Base-by-base conservation (phyloP, 2,329 filamentous ascomycete genomes). In the Botrytis deweyae region DNA sequence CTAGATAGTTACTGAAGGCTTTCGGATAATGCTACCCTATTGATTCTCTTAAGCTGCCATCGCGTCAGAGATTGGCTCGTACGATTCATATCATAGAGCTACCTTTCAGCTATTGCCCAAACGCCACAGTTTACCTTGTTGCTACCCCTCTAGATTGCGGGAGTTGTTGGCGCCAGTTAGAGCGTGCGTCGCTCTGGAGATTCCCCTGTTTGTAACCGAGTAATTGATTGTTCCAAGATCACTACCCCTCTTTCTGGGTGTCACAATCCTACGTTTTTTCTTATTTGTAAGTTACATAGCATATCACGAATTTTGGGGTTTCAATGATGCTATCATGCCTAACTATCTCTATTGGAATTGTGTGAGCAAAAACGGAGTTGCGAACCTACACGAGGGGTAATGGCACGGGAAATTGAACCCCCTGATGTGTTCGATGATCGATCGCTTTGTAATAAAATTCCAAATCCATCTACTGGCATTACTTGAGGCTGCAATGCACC, bases 391-490 rank as follows among this genome's bases (percentile, higher is more conserved):
- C 5, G 59, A 16, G 33, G 6, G 25, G 12, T 25, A 25, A 25
- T 2, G 9, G 6, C 2, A 25, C 9, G 59, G 22, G 59, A 16
- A 8, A 38, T 8, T 9, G 20, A 46, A 4, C 0, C 7, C 44
- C 2, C 20, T 12, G 33, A 33, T 33, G 33, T 33, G 33, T 33
- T 33, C 3, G 33, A 33, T 33, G 33, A 33, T 33, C 33, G 33
- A 33, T 33, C 33, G 33, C 33, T 33, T 33, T 33, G 33, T 33
- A 33, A 33, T 33, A 33, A 33, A 33, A 33, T 33, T n/a, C 59
- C 2, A 3, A 1, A 18, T 40, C 1, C 12, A 18, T 62, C 4
- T 12, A 2, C 5, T 25, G 6, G 1, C n/a, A n/a, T 22, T 62
- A 18, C 5, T n/a, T n/a, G 59, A 40, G 6, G 36, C 22, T 40